Evolutionary conservation across 768 basidiomycete genomes (phyloP).

Genomic region (Kondoa subrosea): DNA sequence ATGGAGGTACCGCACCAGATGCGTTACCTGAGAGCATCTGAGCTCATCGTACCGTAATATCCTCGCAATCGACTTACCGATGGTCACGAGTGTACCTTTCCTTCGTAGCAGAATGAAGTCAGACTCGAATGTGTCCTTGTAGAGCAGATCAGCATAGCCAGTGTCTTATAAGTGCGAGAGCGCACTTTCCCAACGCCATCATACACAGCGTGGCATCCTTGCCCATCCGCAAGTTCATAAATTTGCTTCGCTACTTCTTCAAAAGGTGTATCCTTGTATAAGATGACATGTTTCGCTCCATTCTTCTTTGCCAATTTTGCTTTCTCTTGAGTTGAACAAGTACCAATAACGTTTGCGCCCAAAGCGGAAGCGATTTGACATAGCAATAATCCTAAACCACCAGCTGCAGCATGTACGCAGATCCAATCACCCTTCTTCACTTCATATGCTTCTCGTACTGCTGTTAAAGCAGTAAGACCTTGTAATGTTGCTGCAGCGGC

Average conservation of each 20-base stretch:
- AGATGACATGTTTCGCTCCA: conserved; percentile 73
- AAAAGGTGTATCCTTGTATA: conserved; percentile 52
- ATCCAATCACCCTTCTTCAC: conserved; percentile 42
- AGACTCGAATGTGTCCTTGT: conserved; percentile 62
- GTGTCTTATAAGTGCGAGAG: no score
- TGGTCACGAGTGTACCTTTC: conserved; percentile 75
- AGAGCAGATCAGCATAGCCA: no score
- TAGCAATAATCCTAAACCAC: conserved; percentile 51
- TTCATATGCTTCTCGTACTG: conserved; percentile 68
- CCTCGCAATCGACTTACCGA: conserved; percentile 81
- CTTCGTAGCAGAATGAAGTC: conserved; percentile 32
- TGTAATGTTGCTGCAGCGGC: conserved; percentile 58
- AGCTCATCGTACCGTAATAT: background rate
- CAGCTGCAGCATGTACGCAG: conserved; percentile 63
- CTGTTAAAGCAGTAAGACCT: conserved; percentile 57
- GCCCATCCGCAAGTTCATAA: conserved; percentile 29
- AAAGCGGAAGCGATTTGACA: conserved; percentile 51
- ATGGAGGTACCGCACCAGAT: conserved; percentile 45
- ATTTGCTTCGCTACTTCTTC: conserved; percentile 35
- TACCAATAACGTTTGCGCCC: conserved; percentile 83
- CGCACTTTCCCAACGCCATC: conserved; percentile 98
- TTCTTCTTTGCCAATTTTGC: conserved; percentile 56
- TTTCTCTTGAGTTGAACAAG: conserved; percentile 70
- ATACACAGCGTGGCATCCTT: conserved; percentile 55
- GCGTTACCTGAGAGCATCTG: conserved; percentile 16